Evolutionary conservation across 2,329 filamentous ascomycete genomes (phyloP).

Genomic region (Cordyceps javanica): DNA sequence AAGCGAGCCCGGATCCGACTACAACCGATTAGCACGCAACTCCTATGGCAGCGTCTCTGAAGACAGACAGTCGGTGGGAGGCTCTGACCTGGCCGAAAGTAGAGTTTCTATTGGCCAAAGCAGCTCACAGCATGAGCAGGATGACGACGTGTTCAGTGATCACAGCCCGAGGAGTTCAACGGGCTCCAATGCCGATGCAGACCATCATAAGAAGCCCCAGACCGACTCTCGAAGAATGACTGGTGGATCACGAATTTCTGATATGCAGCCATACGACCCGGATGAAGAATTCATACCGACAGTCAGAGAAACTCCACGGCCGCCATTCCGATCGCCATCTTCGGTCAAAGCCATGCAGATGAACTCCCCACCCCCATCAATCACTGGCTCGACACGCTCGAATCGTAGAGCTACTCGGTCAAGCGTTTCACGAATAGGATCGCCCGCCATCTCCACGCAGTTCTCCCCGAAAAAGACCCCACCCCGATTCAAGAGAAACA

Average conservation of each 20-base stretch:
- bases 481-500: conserved; percentile 49
- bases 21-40: not conserved
- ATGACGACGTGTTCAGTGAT: conserved; percentile 55
- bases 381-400: conserved; percentile 50
- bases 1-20: not conserved
- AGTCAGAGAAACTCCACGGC: conserved; percentile 53
- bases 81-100: not conserved
- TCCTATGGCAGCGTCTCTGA: conserved; percentile 7
- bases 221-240: conserved; percentile 22
- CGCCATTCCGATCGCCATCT: conserved; percentile 63
- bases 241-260: conserved; percentile 37
- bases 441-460: conserved; percentile 44
- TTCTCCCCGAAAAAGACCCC: conserved; percentile 54
- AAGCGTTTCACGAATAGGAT: conserved; percentile 52
- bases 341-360: conserved; percentile 67
- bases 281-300: conserved; percentile 46
- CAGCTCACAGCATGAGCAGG: conserved; percentile 45
- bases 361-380: conserved; percentile 57
- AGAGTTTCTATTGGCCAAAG: conserved; percentile 19
- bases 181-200: conserved; percentile 40
- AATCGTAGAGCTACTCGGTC: conserved; percentile 40
- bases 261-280: conserved; percentile 42
- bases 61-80: not conserved
- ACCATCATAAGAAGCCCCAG: conserved; percentile 19
- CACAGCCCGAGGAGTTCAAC: conserved; percentile 51